phyloP scores from a whole-genome alignment of 2,329 filamentous ascomycete species.

The Ophiostoma sp. region DNA sequence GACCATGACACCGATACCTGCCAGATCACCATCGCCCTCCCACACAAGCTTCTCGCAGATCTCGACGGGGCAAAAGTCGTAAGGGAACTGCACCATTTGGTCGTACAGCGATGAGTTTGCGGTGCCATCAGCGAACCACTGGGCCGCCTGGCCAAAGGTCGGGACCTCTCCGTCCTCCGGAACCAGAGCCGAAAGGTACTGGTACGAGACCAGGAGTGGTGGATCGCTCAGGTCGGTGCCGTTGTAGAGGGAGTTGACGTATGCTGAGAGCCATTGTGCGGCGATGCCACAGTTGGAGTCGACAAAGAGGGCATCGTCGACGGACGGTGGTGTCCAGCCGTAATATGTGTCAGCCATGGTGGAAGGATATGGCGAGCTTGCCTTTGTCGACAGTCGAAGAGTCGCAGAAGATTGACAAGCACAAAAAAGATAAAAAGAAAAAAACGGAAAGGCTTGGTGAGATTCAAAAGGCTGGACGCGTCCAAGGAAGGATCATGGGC shows the following conservation, averaged over 20 bases:
- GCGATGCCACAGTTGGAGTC: conserved; percentile 19
- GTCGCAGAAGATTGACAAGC: background rate
- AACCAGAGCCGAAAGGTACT: conserved; percentile 10
- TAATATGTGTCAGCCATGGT: conserved; percentile 3
- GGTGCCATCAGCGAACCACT: background rate
- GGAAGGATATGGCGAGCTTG: background rate
- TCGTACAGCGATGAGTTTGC: background rate
- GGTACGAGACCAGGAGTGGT: background rate
- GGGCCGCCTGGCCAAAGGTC: conserved; percentile 11
- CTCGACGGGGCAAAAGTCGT: background rate
- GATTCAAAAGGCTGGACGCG: background rate
- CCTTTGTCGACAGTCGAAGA: background rate
- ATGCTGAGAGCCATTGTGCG: conserved; percentile 11
- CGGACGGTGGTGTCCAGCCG: conserved; percentile 20
- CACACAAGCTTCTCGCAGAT: conserved; percentile 30
- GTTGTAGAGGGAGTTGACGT: conserved; percentile 7
- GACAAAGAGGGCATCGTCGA: background rate
- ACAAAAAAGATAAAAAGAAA: background rate
- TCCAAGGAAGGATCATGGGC: background rate
- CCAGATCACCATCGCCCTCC: conserved; percentile 31
- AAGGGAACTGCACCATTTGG: conserved; percentile 12
- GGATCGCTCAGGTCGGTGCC: background rate
- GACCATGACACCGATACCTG: conserved; percentile 31
- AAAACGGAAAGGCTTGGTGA: background rate
- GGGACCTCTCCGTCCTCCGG: background rate